These are phyloP conservation scores for Lentinula sp. DNA, from an alignment of 768 basidiomycete genomes.

Conservation along the genomic window DNA sequence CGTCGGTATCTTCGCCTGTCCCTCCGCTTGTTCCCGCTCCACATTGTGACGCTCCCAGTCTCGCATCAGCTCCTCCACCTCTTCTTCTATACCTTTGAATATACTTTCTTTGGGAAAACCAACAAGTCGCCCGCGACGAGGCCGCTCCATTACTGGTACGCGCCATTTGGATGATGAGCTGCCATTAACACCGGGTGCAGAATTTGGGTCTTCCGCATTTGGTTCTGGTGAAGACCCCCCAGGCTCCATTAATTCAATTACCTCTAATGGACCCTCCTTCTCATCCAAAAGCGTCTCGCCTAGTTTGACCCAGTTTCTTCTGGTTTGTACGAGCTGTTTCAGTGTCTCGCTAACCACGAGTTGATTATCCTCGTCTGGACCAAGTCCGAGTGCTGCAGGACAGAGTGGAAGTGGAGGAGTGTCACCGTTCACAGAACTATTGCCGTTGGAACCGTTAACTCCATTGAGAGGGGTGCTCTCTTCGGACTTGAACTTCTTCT, in stretches of 20 bases:
- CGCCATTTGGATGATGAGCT: background rate
- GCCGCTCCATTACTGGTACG: background rate
- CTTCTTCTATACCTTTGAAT: slow-evolving; percentile 70
- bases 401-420: slow-evolving; percentile 44
- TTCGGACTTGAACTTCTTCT: slow-evolving; percentile 41
- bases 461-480: slow-evolving; percentile 20
- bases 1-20: slow-evolving; percentile 12
- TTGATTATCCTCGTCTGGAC: slow-evolving; percentile 58
- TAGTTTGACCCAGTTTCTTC: slow-evolving; percentile 72
- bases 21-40: slow-evolving; percentile 7
- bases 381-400: slow-evolving; percentile 67
- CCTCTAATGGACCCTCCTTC: slow-evolving; percentile 45
- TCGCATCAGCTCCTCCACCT: slow-evolving; percentile 37
- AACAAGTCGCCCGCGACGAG: slow-evolving; percentile 60
- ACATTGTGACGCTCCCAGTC: slow-evolving; percentile 7
- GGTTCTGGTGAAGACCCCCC: background rate
- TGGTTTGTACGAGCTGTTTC: slow-evolving; percentile 64
- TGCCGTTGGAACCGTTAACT: slow-evolving; percentile 12
- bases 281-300: slow-evolving; percentile 73
- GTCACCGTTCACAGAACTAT: slow-evolving; percentile 19
- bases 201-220: background rate
- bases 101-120: slow-evolving; percentile 75
- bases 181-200: background rate
- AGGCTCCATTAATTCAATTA: background rate
- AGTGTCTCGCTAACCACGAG: slow-evolving; percentile 65